These are phyloP conservation scores for Gracilaria gracilis DNA, from an alignment of 23 red algal species.

Conservation along the genomic window DNA sequence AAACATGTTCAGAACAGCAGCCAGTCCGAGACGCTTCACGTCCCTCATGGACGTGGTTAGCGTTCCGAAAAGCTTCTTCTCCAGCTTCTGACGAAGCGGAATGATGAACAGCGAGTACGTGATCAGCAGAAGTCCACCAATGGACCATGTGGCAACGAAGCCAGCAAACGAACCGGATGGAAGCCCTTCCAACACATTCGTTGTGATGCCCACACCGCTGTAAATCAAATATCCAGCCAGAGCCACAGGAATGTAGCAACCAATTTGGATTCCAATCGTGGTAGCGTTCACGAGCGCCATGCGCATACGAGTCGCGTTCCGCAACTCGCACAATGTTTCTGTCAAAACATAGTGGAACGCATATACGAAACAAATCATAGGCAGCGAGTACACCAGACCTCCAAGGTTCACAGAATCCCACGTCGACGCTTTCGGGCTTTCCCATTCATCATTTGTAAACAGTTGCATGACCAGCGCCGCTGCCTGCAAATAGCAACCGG, in stretches of 20 bases:
- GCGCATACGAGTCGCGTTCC: constrained; percentile 61
- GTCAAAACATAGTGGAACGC: constrained; percentile 91
- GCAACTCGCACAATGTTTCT: constrained; percentile 76
- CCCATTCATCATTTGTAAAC: constrained; percentile 26
- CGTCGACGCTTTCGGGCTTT: background rate
- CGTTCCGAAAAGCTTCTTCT: constrained; percentile 49
- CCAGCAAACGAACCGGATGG: constrained; percentile 57
- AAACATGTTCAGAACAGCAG: constrained; percentile 46
- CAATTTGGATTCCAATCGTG: constrained; percentile 59
- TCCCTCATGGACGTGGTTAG: constrained; percentile 37
- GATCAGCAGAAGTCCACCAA: constrained; percentile 67
- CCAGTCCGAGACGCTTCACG: constrained; percentile 46
- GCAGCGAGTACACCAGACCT: constrained; percentile 63
- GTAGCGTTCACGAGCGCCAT: constrained; percentile 51
- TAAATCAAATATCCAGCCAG: constrained; percentile 72
- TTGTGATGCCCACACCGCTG: constrained; percentile 54
- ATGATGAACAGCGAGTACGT: constrained; percentile 93
- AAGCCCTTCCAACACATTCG: constrained; percentile 69
- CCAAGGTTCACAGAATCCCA: constrained; percentile 52
- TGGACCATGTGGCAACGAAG: constrained; percentile 72
- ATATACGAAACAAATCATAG: constrained; percentile 83
- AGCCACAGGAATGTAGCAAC: constrained; percentile 81
- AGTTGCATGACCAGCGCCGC: constrained; percentile 62
- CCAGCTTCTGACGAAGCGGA: constrained; percentile 75
- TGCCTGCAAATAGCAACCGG: constrained; percentile 81